Conservation (phyloP, 2,329 filamentous ascomycete genomes). For the Sporothrix euskadiensis region DNA sequence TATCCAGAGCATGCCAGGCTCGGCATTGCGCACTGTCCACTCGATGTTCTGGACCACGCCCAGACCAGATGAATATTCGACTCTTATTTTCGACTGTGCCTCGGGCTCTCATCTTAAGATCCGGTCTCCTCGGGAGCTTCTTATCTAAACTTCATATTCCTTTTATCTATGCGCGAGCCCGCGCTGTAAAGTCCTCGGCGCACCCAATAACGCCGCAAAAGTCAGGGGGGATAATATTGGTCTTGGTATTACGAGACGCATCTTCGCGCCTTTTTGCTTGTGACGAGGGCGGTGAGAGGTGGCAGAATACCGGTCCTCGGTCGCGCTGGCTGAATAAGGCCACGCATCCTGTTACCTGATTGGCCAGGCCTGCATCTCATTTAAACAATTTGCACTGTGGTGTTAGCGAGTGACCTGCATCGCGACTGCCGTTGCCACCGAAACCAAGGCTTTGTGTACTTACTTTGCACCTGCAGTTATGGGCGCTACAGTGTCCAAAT, state of each 20-base stretch:
- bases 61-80: neutral
- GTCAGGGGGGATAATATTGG: neutral
- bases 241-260: neutral
- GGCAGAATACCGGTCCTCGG: constrained; percentile 23
- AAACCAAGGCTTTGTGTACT: constrained; percentile 12
- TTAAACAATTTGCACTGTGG: constrained; percentile 21
- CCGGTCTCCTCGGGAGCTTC: neutral
- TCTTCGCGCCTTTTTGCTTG: constrained; percentile 23
- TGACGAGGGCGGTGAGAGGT: constrained; percentile 25
- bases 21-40: neutral
- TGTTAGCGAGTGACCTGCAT: constrained; percentile 18
- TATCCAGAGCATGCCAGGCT: neutral
- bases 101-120: neutral
- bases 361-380: constrained; percentile 23
- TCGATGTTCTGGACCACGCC: neutral
- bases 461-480: neutral
- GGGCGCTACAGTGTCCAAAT: neutral
- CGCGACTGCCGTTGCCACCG: constrained; percentile 24
- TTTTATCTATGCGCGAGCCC: constrained; percentile 16
- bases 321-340: constrained; percentile 8
- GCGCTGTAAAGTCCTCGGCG: neutral
- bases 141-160: neutral
- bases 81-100: neutral
- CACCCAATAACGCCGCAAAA: neutral
- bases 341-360: neutral